Conservation (phyloP, 2,329 filamentous ascomycete genomes). For the Botrytis paeoniae region DNA sequence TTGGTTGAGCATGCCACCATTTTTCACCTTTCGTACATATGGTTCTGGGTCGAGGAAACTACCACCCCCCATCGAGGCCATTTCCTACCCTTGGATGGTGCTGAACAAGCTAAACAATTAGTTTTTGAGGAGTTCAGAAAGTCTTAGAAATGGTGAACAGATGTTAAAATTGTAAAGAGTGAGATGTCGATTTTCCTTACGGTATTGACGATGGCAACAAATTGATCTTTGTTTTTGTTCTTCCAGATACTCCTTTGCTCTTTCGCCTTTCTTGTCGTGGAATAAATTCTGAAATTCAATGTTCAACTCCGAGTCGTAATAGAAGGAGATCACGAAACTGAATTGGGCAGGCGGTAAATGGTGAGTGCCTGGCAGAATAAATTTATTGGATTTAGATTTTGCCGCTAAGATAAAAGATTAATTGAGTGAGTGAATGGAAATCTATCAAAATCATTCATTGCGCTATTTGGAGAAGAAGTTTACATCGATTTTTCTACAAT, state of each 20-base stretch:
- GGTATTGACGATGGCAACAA: not conserved
- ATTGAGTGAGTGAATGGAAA: not conserved
- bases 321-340: not conserved
- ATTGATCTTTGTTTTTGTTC: not conserved
- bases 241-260: not conserved
- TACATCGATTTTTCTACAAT: not conserved
- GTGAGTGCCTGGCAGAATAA: not conserved
- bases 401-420: conserved; percentile 20
- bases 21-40: conserved; percentile 31
- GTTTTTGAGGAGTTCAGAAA: not conserved
- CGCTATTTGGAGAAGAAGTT: not conserved
- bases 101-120: conserved; percentile 13
- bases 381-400: not conserved
- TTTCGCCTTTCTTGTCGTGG: not conserved
- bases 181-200: not conserved
- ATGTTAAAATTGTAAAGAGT: not conserved
- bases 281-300: not conserved
- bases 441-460: conserved; percentile 8
- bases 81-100: conserved; percentile 21
- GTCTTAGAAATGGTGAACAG: not conserved
- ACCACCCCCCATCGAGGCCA: conserved; percentile 38
- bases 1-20: conserved; percentile 34
- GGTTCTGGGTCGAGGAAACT: conserved; percentile 35
- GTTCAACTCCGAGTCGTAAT: conserved; percentile 1
- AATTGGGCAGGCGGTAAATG: not conserved